Evolutionary conservation across 805 yeast species (phyloP).

Genomic region (Wickerhamiella kazuoi): DNA sequence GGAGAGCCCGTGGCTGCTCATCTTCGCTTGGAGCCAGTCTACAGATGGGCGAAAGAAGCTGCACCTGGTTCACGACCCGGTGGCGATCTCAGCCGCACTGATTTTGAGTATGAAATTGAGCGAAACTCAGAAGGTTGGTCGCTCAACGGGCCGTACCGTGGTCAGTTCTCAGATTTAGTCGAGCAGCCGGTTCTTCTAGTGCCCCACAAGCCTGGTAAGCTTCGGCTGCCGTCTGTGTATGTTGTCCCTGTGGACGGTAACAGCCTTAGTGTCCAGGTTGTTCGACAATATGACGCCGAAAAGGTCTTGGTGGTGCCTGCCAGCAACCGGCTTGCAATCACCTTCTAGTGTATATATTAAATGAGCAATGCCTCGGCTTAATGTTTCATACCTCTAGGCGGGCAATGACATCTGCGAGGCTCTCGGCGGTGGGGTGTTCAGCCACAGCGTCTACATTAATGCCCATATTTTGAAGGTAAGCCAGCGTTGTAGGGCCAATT

Average conservation of each 20-base stretch:
- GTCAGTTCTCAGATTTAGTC: slow-evolving; percentile 26
- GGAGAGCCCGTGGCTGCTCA: slow-evolving; percentile 43
- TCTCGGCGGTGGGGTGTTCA: slow-evolving; percentile 48
- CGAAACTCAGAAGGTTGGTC: slow-evolving; percentile 59
- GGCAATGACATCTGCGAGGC: slow-evolving; percentile 29
- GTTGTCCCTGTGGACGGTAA: slow-evolving; percentile 23
- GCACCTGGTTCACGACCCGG: no score
- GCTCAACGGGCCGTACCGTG: slow-evolving; percentile 50
- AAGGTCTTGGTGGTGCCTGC: slow-evolving; percentile 57
- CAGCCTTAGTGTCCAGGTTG: slow-evolving; percentile 36
- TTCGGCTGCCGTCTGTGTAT: slow-evolving; percentile 46
- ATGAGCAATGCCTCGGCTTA: not conserved
- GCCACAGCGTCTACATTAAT: slow-evolving; percentile 49
- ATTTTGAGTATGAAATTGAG: slow-evolving; percentile 31
- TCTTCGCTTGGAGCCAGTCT: slow-evolving; percentile 28
- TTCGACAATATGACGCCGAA: slow-evolving; percentile 50
- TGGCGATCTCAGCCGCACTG: slow-evolving; percentile 9
- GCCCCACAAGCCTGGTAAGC: slow-evolving; percentile 62
- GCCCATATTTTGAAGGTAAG: slow-evolving; percentile 36
- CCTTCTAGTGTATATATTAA: slow-evolving; percentile 27
- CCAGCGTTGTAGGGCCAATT: slow-evolving; percentile 79
- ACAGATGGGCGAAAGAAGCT: slow-evolving; percentile 28
- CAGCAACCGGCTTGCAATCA: slow-evolving; percentile 39
- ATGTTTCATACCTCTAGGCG: not conserved
- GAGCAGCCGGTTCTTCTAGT: slow-evolving; percentile 32